Base-by-base conservation (phyloP, 2,329 filamentous ascomycete genomes). In the Talaromyces sp. region DNA sequence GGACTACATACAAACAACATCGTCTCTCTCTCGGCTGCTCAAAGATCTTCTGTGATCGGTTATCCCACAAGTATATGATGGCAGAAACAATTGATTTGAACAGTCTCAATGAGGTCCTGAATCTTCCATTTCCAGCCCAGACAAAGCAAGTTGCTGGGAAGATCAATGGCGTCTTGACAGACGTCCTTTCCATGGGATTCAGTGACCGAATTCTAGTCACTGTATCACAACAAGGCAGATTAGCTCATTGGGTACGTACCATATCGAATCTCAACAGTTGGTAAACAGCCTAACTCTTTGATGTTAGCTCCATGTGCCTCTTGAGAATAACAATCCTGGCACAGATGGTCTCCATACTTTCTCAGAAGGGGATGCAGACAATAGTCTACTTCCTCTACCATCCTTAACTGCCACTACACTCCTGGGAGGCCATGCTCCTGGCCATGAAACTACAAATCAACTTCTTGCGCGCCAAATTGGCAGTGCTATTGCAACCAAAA, bases 121-220 rank as follows among this genome's bases (percentile, higher is more conserved):
- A 76, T 17, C 67, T 83, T n/a, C 76, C 83, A 0, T 96, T 89
- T 66, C 89, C 89, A 15, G 88, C 86, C 3, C 75, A 77, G 10
- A 86, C 84, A 2, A 85, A 81, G 53, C 79, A 80, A 61, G 79
- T 79, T 13, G 78, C 80, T 1, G 86, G 87, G 2, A 70, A 78
- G 2, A 84, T 97, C 61, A 84, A 87, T 62, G 85, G 84, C 31
- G 73, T 87, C 21, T 73, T 80, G 36, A 97, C 94, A 1, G 85
- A 91, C 63, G 86, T 89, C 35, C 86, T 84, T 39, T 81, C 81
- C 10, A 79, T 91, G 56, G 84, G 81, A 66, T 97, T 97, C 74
- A 81, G 86, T 8, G 94, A 97, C 81, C 96, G 91, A 74, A 91
- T 99, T 66, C 77, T 99, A 66, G 78, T 99, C 62, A 97, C 91